These are phyloP conservation scores for Termitomyces sp. DNA, from an alignment of 1,284 basidiomycete genomes.

Conservation along the genomic window DNA sequence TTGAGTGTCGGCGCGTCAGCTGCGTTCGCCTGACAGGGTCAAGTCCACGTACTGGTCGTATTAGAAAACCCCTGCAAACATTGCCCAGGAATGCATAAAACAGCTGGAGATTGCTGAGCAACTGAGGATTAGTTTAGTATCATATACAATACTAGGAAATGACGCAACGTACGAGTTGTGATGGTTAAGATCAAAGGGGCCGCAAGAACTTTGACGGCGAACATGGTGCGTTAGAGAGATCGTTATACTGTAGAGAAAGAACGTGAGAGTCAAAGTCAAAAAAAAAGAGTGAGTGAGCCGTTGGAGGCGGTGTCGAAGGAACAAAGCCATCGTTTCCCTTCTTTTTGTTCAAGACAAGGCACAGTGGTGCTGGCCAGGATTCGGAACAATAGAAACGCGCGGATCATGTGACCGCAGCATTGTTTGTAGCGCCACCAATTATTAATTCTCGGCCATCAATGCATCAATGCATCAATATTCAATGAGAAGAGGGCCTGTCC, in stretches of 20 bases:
- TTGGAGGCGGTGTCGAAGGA: background rate
- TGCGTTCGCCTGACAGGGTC: background rate
- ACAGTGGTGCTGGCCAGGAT: too few species aligned
- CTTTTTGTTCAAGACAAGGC: constrained; percentile 1
- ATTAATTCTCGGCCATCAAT: too few species aligned
- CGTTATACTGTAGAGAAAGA: constrained; percentile 13
- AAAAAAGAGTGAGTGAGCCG: constrained; percentile 7
- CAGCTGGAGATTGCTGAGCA: constrained; percentile 52
- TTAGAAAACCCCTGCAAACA: constrained; percentile 72
- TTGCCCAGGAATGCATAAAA: constrained; percentile 77
- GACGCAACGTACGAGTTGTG: constrained; percentile 16
- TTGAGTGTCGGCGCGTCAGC: constrained; percentile 23
- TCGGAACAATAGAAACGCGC: too few species aligned
- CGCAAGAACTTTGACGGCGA: constrained; percentile 19
- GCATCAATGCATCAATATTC: too few species aligned
- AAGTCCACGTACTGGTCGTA: constrained; percentile 50
- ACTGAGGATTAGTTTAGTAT: constrained; percentile 26
- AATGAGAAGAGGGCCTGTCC: too few species aligned
- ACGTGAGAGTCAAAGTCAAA: constrained; percentile 15
- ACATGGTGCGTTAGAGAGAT: constrained; percentile 20
- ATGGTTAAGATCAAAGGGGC: constrained; percentile 14
- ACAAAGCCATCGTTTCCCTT: constrained; percentile 8
- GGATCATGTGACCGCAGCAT: too few species aligned
- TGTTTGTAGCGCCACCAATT: too few species aligned
- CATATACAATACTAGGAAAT: background rate